phyloP scores from a whole-genome alignment of 1,284 basidiomycete species.

The Ceratobasidium sp. region DNA sequence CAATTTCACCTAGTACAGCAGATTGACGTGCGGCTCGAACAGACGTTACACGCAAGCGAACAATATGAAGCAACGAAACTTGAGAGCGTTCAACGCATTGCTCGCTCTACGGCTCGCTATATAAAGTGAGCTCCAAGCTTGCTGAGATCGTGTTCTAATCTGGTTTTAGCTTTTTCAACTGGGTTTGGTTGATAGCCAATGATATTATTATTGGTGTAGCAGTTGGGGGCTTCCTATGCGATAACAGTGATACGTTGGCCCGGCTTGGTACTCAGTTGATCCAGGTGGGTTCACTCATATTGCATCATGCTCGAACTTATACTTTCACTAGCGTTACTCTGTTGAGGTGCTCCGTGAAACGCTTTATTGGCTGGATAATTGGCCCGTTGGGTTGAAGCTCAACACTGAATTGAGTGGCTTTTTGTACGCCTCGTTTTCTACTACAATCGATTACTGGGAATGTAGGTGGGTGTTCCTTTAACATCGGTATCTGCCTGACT shows the following conservation, averaged over 20 bases:
- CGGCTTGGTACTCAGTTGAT: constrained; percentile 38
- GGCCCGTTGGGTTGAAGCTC: constrained; percentile 96
- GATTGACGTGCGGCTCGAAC: constrained; percentile 49
- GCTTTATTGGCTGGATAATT: constrained; percentile 87
- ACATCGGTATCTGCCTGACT: constrained; percentile 41
- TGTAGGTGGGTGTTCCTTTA: constrained; percentile 54
- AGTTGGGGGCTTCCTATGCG: constrained; percentile 69
- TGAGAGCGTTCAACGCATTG: constrained; percentile 39
- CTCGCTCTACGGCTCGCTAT: constrained; percentile 46
- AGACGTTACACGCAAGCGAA: constrained; percentile 50
- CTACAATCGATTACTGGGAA: constrained; percentile 69
- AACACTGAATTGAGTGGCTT: constrained; percentile 91
- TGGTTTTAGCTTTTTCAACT: constrained; percentile 80
- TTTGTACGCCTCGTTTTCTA: constrained; percentile 74
- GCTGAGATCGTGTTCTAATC: background rate
- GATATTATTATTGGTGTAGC: constrained; percentile 84
- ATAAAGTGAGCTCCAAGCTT: constrained; percentile 56
- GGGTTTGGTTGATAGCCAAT: constrained; percentile 88
- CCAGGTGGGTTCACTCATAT: constrained; percentile 47
- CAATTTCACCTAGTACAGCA: constrained; percentile 47
- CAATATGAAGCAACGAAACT: constrained; percentile 43
- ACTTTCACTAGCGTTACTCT: constrained; percentile 47
- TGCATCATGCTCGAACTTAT: constrained; percentile 43
- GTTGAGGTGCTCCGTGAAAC: constrained; percentile 60
- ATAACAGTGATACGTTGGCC: constrained; percentile 54